Base-by-base conservation (phyloP, 176 grass and related monocot genomes). In the Aegilops bicornis region DNA sequence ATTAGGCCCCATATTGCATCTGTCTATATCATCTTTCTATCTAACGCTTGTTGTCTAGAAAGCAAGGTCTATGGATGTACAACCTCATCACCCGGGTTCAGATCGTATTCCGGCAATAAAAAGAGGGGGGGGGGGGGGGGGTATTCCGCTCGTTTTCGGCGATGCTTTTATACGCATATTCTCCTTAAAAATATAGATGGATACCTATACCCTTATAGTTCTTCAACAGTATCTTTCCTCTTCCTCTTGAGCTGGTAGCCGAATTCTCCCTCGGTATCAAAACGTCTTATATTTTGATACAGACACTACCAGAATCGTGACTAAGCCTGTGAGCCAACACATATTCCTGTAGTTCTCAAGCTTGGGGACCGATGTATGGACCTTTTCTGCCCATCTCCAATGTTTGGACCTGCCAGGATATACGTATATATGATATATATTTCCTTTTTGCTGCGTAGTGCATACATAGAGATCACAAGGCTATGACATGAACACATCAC, bases 401-500 rank as follows among this genome's bases (percentile, higher is more conserved):
- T 59, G 54, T 8, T 22, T 22, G 54, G 54, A 22, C 54, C 54
- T 1, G 22, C 7, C 19, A 59, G 19, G 54, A 59, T 59, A 59
- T 59, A 59, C 19, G 2, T 52, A 50, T 7, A 39, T 14, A 27
- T 64, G 25, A 29, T 30, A 64, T 6, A 30, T 4, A 45, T 73
- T 7, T 23, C 39, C 37, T 4, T 68, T 33, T 33, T 30, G 17
- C 17, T 10, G 5, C 4, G 31, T 54, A 54, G 16, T 54, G 50
- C 50, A 54, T 19, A 43, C n/a, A 20, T 10, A 42, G 39, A 37
- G 20, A 73, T 39, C 69, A 73, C 69, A 50, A 29, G 72, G 72
- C 72, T 75, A 48, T 48, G 72, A 2, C 24, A 75, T 75, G 40
- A 75, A 75, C 72, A 75, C 72, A 48, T 75, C 71, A 29, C 40